A percentile compares a stretch with the other conserved stretches of the same genome.
These are phyloP conservation scores for Cordyceps sp. DNA, from an alignment of 2,329 filamentous ascomycete genomes.

Conservation along the genomic window DNA sequence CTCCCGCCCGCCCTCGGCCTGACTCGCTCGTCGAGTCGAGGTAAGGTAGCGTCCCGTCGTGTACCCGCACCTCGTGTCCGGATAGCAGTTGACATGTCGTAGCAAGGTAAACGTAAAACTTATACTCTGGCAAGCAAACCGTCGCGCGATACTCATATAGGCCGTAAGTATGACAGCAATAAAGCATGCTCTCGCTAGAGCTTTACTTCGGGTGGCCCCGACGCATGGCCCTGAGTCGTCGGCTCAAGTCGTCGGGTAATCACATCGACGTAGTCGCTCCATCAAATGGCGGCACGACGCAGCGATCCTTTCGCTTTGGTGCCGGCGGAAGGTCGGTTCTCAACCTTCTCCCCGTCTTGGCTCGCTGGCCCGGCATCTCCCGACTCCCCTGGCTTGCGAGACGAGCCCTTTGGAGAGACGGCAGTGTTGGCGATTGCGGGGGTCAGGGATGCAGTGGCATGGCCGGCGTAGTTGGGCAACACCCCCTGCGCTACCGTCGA, in stretches of 20 bases:
- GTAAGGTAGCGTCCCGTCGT: background rate
- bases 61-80: background rate
- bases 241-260: conserved; percentile 2
- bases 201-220: conserved; percentile 4
- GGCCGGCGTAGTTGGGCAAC: conserved; percentile 33
- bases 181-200: conserved; percentile 13
- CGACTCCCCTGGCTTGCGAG: conserved; percentile 10
- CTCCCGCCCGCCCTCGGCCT: too few species aligned
- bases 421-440: conserved; percentile 24
- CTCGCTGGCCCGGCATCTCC: conserved; percentile 7
- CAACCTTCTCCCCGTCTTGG: conserved; percentile 16
- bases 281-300: conserved; percentile 1
- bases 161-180: conserved; percentile 16
- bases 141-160: conserved; percentile 11
- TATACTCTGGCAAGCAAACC: conserved; percentile 6
- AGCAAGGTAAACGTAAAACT: conserved; percentile 8
- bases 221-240: background rate
- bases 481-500: conserved; percentile 37
- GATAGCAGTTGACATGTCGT: conserved; percentile 4
- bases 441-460: conserved; percentile 32
- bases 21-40: too few species aligned
- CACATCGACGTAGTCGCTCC: too few species aligned
- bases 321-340: conserved; percentile 25
- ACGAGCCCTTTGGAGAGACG: conserved; percentile 13
- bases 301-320: conserved; percentile 3